Percentiles rank a stretch among this genome's conserved stretches.
phyloP scores from a whole-genome alignment of 1,139 yeast species.

The Candida neerlandica region DNA sequence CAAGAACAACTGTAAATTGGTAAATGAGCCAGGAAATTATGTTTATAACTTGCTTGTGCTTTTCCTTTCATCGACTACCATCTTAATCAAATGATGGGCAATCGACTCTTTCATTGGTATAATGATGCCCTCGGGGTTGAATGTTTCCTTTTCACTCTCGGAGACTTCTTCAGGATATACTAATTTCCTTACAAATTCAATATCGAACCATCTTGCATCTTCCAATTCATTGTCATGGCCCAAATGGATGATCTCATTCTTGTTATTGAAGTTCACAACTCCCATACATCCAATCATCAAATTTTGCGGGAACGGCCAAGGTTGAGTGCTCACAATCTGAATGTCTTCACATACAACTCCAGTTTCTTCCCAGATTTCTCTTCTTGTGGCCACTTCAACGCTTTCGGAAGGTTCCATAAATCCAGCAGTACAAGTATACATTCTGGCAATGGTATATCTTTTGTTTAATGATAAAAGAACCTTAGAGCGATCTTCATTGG shows the following conservation, averaged over 20 bases:
- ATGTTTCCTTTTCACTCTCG: constrained; percentile 20
- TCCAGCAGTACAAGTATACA: constrained; percentile 91
- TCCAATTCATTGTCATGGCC: constrained; percentile 83
- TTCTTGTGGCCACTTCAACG: constrained; percentile 79
- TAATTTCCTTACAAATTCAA: constrained; percentile 50
- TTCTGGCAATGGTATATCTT: constrained; percentile 49
- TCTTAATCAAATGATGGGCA: constrained; percentile 44
- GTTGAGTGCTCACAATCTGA: constrained; percentile 70
- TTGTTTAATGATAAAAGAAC: constrained; percentile 72
- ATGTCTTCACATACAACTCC: constrained; percentile 73
- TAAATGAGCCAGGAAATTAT: not conserved
- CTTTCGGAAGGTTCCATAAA: constrained; percentile 95
- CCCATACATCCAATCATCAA: constrained; percentile 93
- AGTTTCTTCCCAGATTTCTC: constrained; percentile 96
- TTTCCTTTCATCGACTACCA: constrained; percentile 46
- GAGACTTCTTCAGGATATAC: constrained; percentile 36
- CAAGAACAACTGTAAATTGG: no score
- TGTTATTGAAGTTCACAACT: constrained; percentile 63
- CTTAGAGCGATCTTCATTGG: constrained; percentile 61
- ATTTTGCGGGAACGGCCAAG: constrained; percentile 96
- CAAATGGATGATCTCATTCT: constrained; percentile 61
- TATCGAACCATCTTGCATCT: constrained; percentile 84
- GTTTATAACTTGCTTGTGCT: constrained; percentile 16
- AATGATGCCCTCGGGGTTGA: constrained; percentile 42
- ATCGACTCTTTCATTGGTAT: constrained; percentile 47